Base-by-base conservation (phyloP, 306 rosid genomes). In the Vicia villosa region DNA sequence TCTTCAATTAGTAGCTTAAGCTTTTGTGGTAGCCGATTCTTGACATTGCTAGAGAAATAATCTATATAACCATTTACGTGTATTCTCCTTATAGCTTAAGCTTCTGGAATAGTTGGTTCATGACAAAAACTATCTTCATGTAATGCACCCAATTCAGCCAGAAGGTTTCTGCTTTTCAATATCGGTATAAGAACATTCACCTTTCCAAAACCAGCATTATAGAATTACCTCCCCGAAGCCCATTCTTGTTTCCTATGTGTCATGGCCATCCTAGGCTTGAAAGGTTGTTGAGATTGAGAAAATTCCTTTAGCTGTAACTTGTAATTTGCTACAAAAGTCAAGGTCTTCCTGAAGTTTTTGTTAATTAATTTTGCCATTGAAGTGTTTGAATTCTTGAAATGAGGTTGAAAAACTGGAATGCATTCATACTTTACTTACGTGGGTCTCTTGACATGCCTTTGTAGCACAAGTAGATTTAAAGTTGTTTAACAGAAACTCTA, bases 91-190 rank as follows among this genome's bases (percentile, higher is more conserved):
- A 10, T 51, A 50, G 58, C 30, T 51, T 20, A 20, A 20, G 26
- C 30, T 51, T 51, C 30, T 51, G 28, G 58, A 51, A 51, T 19
- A 51, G 58, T 21, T 51, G 30, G 58, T 51, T 51, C n/a, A 20
- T 51, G 61, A 55, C 62, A 24, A 55, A 17, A 52, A 52, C 5
- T 52, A 21, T 52, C 15, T 52, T 22, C 15, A 21, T 51, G n/a
- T 13, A 20, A 51, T 51, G 30, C 8, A 14, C 58, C 5, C 30
- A 20, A 12, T 51, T 20, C 30, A 51, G 26, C 28, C 28, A 6
- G 21, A 46, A 51, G 58, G 58, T 51, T 51, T 51, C n/a, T 51
- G 58, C 58, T 51, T 51, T 51, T 51, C n/a, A 51, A 21, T 19
- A 51, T 46, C 52, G 2, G 9, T 46, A 16, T 15, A 46, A 15